These are phyloP conservation scores for Quercus suber DNA, from an alignment of 306 rosid genomes.

Conservation along the genomic window DNA sequence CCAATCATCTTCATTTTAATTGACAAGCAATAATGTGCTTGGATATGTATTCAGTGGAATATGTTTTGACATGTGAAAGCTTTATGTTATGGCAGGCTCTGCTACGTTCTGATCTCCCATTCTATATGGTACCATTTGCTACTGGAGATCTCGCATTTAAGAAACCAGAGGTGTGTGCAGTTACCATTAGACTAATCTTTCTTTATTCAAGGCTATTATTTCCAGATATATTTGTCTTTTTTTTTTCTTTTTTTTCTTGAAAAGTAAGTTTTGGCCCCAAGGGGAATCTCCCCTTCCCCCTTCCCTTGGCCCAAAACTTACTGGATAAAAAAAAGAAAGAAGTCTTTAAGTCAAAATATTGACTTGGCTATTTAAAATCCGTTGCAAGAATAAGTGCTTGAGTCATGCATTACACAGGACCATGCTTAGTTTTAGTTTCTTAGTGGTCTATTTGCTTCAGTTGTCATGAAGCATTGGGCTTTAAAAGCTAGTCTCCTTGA, in stretches of 20 bases:
- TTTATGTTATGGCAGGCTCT: constrained; percentile 59
- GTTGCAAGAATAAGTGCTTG: background rate
- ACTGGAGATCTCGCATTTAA: constrained; percentile 57
- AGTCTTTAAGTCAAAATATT: background rate
- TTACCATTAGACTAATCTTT: constrained; percentile 11
- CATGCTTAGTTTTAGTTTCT: background rate
- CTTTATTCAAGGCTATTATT: constrained; percentile 1
- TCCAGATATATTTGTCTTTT: background rate
- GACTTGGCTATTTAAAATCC: background rate
- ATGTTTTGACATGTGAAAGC: constrained; percentile 16
- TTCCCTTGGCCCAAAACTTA: too few relatives aligned
- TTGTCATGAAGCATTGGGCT: background rate
- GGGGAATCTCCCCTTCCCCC: too few relatives aligned
- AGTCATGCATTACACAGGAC: background rate
- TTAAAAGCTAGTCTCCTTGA: background rate
- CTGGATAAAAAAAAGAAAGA: too few relatives aligned
- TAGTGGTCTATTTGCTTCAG: background rate
- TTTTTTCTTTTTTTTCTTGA: too few relatives aligned
- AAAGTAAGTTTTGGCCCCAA: too few relatives aligned
- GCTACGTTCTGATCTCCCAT: constrained; percentile 87
- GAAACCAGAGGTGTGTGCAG: constrained; percentile 78
- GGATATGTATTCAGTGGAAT: constrained; percentile 12
- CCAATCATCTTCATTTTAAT: background rate
- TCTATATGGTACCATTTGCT: constrained; percentile 84
- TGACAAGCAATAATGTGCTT: background rate